Base-by-base conservation (phyloP, 495 filamentous ascomycete species). In the Aspergillus cavernicola region DNA sequence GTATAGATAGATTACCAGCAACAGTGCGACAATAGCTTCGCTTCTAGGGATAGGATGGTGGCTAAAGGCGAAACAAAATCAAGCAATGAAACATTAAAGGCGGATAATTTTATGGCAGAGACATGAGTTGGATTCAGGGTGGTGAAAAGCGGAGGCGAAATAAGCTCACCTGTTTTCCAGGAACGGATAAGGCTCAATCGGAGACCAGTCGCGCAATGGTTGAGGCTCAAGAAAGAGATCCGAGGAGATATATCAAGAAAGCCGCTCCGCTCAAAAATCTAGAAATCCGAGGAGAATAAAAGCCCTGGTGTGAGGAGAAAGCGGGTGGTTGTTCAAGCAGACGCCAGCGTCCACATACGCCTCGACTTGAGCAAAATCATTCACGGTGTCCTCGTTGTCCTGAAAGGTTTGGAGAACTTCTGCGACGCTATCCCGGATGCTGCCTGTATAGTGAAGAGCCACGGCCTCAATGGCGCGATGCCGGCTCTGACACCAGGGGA, bases 101-200 rank as follows among this genome's bases (percentile, higher is more conserved):
- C 41, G 23, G 23, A 43, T 29, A 12, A 12, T 4, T n/a, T 5
- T 35, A 13, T 19, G 18, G 18, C 15, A 24, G 31, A 40, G 38
- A 40, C 9, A 40, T 40, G 38, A 10, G 4, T 22, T 40, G 16
- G 43, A 22, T 12, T 3, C 1, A 15, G 31, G 29, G 31, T 5
- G 31, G 26, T 36, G 31, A 23, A 35, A 47, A 36, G 44, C 44
- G 44, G 44, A 47, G 35, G 46, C 46, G 42, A 56, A 55, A 51
- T 49, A 61, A 55, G 56, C 60, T 62, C 50, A 62, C 59, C 55
- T 53, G 36, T 37, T 56, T 55, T 58, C 52, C 47, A 56, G 52
- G 50, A 54, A 58, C 59, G 52, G 42, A 62, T 62, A 55, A 62
- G 59, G 59, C 59, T 62, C 59, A 62, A 58, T 56, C 55, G 59